Evolutionary conservation across 805 yeast species (phyloP).

Genomic region (Wickerhamomyces mucosus): DNA sequence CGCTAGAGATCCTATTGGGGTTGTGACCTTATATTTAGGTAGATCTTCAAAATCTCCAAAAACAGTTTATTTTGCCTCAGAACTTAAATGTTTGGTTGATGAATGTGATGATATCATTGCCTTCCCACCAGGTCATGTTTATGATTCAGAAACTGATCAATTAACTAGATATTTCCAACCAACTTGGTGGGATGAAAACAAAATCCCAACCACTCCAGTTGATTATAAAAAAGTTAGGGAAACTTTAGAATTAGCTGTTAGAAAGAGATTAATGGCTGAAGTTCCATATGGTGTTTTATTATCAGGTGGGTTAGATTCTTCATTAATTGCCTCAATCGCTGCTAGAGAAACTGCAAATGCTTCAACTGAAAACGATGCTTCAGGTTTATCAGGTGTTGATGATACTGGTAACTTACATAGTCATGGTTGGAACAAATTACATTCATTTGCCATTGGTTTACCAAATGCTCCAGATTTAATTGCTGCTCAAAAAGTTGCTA

Average conservation of each 20-base stretch:
- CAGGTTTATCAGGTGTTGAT: conserved; percentile 86
- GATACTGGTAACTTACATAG: conserved; percentile 75
- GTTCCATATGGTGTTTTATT: conserved; percentile 97
- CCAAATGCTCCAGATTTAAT: conserved; percentile 96
- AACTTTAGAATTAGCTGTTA: conserved; percentile 84
- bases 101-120: conserved; percentile 90
- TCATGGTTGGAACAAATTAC: conserved; percentile 73
- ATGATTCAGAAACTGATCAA: conserved; percentile 84
- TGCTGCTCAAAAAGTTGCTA: conserved; percentile 96
- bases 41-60: conserved; percentile 56
- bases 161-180: conserved; percentile 86
- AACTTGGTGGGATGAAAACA: conserved; percentile 82
- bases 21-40: conserved; percentile 95
- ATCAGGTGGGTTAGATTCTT: conserved; percentile 96
- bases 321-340: conserved; percentile 93
- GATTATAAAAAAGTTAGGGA: conserved; percentile 68
- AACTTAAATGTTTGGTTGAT: conserved; percentile 85
- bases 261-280: conserved; percentile 99
- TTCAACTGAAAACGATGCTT: conserved; percentile 30
- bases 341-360: conserved; percentile 91
- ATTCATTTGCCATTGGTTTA: conserved; percentile 94
- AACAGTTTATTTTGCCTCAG: conserved; percentile 86
- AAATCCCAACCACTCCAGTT: conserved; percentile 67
- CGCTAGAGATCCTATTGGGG: conserved; percentile 97
- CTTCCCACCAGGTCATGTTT: conserved; percentile 98